These are phyloP conservation scores for Xerocomellus amylosporus DNA, from an alignment of 768 basidiomycete species.

Conservation along the genomic window DNA sequence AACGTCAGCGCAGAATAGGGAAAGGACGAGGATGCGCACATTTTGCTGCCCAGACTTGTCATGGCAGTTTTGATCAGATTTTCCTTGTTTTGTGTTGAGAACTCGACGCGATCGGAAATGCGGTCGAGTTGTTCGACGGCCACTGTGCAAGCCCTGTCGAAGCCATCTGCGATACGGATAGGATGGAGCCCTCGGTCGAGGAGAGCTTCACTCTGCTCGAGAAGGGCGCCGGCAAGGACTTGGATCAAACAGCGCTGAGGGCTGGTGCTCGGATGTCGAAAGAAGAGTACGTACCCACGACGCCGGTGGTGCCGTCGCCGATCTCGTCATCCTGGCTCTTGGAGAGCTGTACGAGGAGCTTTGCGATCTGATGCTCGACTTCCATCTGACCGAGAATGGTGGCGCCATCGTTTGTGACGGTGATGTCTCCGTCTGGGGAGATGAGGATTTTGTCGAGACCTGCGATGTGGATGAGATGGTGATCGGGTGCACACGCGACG, in stretches of 20 bases:
- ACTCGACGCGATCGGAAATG: constrained; percentile 88
- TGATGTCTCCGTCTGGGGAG: constrained; percentile 97
- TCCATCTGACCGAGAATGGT: constrained; percentile 99
- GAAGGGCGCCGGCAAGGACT: constrained; percentile 97
- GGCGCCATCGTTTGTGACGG: constrained; percentile 98
- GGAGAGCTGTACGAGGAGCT: constrained; percentile 92
- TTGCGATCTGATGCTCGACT: constrained; percentile 98
- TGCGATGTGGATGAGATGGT: constrained; percentile 30
- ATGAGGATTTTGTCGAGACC: constrained; percentile 95
- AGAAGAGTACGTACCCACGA: constrained; percentile 73
- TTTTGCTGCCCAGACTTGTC: constrained; percentile 97
- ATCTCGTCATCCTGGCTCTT: constrained; percentile 99
- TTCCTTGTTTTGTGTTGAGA: constrained; percentile 74
- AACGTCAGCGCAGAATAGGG: constrained; percentile 1
- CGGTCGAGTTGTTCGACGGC: constrained; percentile 88
- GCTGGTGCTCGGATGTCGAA: constrained; percentile 2
- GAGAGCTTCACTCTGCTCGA: constrained; percentile 93
- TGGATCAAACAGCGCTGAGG: not conserved
- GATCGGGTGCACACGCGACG: constrained; percentile 5
- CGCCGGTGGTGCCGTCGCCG: constrained; percentile 98
- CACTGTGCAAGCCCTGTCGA: constrained; percentile 89
- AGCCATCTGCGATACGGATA: constrained; percentile 98
- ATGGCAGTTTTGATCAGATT: constrained; percentile 93
- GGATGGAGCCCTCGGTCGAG: constrained; percentile 99
- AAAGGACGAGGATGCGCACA: constrained; percentile 47